Evolutionary conservation across 1,284 basidiomycete genomes (phyloP).

Genomic region (Kwoniella shivajii): DNA sequence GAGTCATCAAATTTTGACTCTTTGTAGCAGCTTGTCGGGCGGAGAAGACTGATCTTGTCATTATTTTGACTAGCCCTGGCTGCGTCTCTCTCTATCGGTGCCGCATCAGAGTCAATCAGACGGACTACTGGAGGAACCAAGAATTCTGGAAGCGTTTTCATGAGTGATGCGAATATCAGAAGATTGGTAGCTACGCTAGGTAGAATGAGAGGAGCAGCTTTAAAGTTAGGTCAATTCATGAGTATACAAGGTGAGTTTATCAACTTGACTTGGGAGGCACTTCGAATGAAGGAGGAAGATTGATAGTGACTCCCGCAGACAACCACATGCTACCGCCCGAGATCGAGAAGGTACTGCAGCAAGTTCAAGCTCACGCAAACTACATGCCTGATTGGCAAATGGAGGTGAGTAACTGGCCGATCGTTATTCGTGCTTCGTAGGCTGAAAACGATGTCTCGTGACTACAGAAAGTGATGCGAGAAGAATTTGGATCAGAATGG

Average conservation of each 20-base stretch:
- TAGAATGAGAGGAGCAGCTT: slow-evolving; percentile 92
- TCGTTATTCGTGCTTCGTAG: not conserved
- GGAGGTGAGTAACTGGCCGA: slow-evolving; percentile 66
- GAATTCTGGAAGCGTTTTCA: slow-evolving; percentile 61
- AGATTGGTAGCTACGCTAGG: slow-evolving; percentile 89
- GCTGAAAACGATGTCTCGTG: not conserved
- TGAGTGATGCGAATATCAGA: slow-evolving; percentile 86
- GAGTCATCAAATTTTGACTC: slow-evolving; percentile 35
- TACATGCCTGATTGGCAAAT: slow-evolving; percentile 99
- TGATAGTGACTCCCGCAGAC: slow-evolving; percentile 56
- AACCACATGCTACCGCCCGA: slow-evolving; percentile 85
- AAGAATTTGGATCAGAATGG: slow-evolving; percentile 79
- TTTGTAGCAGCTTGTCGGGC: not conserved
- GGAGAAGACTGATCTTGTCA: not conserved
- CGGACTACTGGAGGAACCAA: slow-evolving; percentile 45
- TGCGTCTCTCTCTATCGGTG: slow-evolving; percentile 55
- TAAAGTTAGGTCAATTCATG: slow-evolving; percentile 97
- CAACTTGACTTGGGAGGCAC: not conserved
- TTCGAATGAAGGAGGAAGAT: not conserved
- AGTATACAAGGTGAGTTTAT: slow-evolving; percentile 81
- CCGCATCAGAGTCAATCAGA: slow-evolving; percentile 56
- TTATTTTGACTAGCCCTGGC: slow-evolving; percentile 56
- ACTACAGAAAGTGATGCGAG: slow-evolving; percentile 70
- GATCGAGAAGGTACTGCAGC: slow-evolving; percentile 82
- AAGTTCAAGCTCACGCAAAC: slow-evolving; percentile 93